Base-by-base conservation (phyloP, 176 grass and related monocot species). In the Secale cereale region DNA sequence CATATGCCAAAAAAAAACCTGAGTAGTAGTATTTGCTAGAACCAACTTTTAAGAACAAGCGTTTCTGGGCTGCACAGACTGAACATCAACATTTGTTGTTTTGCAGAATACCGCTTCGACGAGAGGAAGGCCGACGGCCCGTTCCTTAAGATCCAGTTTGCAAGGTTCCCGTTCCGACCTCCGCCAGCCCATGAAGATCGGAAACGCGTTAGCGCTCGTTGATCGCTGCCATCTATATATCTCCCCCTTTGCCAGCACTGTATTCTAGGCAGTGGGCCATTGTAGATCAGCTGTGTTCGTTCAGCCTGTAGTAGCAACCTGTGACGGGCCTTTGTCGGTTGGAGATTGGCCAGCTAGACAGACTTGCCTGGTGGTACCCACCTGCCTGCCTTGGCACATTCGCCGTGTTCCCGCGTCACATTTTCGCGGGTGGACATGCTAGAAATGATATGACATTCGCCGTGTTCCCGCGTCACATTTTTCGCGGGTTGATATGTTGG, bases 141-240 rank as follows among this genome's bases (percentile, higher is more conserved):
- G 0, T 31, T 60, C 60, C 88, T 98, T 27, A 86, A 65, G 40
- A 89, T 98, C 45, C 87, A 91, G 8, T 91, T 93, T 40, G 91
- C 85, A 56, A 98, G 94, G 70, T 95, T 98, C 77, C 95, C 92
- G 39, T 98, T 98, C 75, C 79, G 59, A 19, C 85, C 60, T 77
- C 65, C 85, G 19, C 64, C 74, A 4, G 54, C 78, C 30, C 27
- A 23, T 22, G 87, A 77, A 52, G 54, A 68, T 7, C 46, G 20
- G 74, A 80, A 57, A 19, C 85, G 60, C 8, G 10, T 12, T 30
- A 65, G 28, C 6, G 0, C 12, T 61, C 84, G 59, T 70, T 87
- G 70, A 88, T 17, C 12, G 3, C 35, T 32, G 20, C 8, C 31
- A 41, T 35, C 30, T 20, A 16, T 32, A 12, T 17, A 74, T 8